phyloP scores from a whole-genome alignment of 768 basidiomycete species.

The Aureoboletus auriporus region DNA sequence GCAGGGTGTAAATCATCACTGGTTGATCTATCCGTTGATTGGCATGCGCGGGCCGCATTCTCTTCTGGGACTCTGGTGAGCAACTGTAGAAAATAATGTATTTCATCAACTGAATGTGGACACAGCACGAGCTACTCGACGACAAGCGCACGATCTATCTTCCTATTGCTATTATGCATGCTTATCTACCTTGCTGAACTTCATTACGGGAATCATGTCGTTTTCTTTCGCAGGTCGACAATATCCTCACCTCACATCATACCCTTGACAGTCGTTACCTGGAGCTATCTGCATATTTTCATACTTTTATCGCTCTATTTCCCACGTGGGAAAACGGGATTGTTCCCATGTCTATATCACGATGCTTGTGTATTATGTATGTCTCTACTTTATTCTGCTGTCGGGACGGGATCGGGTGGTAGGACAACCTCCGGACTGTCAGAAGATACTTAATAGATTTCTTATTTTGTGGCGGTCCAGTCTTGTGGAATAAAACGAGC shows the following conservation, averaged over 20 bases:
- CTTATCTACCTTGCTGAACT: conserved; percentile 31
- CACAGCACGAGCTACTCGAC: conserved; percentile 25
- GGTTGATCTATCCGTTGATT: conserved; percentile 24
- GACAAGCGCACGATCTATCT: conserved; percentile 31
- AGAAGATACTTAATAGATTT: conserved; percentile 19
- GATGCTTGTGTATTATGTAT: conserved; percentile 28
- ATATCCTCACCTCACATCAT: conserved; percentile 25
- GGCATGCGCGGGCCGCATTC: conserved; percentile 28
- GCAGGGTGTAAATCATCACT: conserved; percentile 47
- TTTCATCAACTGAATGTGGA: conserved; percentile 1
- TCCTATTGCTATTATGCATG: conserved; percentile 31
- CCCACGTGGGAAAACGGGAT: conserved; percentile 9
- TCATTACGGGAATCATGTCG: conserved; percentile 20
- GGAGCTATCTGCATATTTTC: conserved; percentile 13
- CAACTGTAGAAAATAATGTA: no score
- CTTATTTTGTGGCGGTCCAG: conserved; percentile 10
- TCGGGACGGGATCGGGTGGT: conserved; percentile 12
- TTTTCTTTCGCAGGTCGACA: conserved; percentile 30
- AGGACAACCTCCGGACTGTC: conserved; percentile 6
- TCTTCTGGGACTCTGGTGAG: conserved; percentile 24
- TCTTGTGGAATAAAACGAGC: not conserved
- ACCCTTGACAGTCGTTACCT: conserved; percentile 32
- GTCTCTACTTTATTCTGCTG: conserved; percentile 28
- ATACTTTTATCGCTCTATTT: conserved; percentile 2
- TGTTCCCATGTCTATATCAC: conserved; percentile 25